Conservation (phyloP, 768 basidiomycete genomes). For the Tricholoma sp. region DNA sequence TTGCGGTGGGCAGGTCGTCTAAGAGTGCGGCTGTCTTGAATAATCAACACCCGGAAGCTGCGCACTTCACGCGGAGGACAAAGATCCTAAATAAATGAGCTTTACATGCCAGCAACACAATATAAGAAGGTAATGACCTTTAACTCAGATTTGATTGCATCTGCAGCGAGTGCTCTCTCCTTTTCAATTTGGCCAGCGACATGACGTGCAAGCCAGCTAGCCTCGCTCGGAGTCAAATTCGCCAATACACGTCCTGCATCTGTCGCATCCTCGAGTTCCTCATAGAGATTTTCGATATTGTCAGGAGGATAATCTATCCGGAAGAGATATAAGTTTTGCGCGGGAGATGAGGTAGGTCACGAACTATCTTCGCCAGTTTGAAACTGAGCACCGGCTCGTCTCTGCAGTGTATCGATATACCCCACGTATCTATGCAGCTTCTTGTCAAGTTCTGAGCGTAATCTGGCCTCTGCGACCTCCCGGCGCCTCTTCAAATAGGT, state of each 20-base stretch:
- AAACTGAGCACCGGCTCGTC: slow-evolving; percentile 46
- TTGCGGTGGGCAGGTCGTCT: slow-evolving; percentile 49
- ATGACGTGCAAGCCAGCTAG: slow-evolving; percentile 59
- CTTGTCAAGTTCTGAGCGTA: slow-evolving; percentile 55
- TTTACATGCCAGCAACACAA: background rate
- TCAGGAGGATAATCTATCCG: slow-evolving; percentile 37
- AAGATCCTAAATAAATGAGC: slow-evolving; percentile 29
- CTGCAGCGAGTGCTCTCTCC: slow-evolving; percentile 44
- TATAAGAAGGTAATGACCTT: slow-evolving; percentile 40
- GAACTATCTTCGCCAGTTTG: slow-evolving; percentile 36
- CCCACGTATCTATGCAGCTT: slow-evolving; percentile 46
- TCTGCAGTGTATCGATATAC: slow-evolving; percentile 64
- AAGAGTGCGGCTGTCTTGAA: slow-evolving; percentile 55
- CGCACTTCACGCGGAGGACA: slow-evolving; percentile 76
- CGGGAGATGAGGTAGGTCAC: slow-evolving; percentile 5
- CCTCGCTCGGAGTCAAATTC: slow-evolving; percentile 37
- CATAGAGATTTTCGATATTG: slow-evolving; percentile 51
- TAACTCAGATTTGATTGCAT: slow-evolving; percentile 70
- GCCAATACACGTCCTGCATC: slow-evolving; percentile 39
- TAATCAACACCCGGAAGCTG: slow-evolving; percentile 68
- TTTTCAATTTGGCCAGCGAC: slow-evolving; percentile 42
- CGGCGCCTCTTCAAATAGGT: slow-evolving; percentile 44
- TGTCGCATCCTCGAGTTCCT: slow-evolving; percentile 56
- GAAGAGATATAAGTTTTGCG: slow-evolving; percentile 3
- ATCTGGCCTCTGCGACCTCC: slow-evolving; percentile 51